Evolutionary conservation across 331 rosid species (phyloP), one percentile per base, ranked within the genome.

Genomic region (Ulmus americana): DNA sequence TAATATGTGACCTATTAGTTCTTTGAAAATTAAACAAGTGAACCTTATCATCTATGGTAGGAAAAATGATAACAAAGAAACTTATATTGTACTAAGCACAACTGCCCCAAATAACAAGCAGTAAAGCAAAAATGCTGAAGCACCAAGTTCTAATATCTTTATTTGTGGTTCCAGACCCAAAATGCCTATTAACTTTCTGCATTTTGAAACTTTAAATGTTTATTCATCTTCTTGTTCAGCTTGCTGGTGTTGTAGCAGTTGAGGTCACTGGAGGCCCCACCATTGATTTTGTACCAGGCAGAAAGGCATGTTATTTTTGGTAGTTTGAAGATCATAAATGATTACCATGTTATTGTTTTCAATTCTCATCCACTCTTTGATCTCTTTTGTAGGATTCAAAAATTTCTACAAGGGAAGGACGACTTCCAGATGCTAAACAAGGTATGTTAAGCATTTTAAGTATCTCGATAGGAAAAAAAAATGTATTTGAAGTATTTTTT

Each of bases 211-310:
- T 54, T 8, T 5, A 40, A 35, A 4, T 20, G 20, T 40, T 15
- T 1, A 39, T 28, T 51, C 42, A 55, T 55, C 45, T 28, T 45
- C 46, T 46, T 74, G 74, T 76, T 75, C 83, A 89, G 98, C 98
- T 89, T 72, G 98, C 95, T 0, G 97, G 98, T 75, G 97, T 89
- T 70, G 97, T 89, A 64, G 98, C 98, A 13, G 96, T 92, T 75
- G 97, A 92, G 86, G 85, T 92, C 75, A 89, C 97, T 48, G 98
- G 98, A 76, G 97, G 98, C 43, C 98, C 98, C 69, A 75, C 95
- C 38, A 41, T 92, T 71, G 84, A 87, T 61, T 87, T 83, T 74
- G 83, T 82, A 80, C 91, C 97, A 35, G 95, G 98, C 65, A 84
- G 97, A 79, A 88, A 68, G 86, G 94, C 89, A 74, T n/a, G 60